These are phyloP conservation scores for Citrus australasica DNA, from an alignment of 345 rosid species.

Conservation along the genomic window DNA sequence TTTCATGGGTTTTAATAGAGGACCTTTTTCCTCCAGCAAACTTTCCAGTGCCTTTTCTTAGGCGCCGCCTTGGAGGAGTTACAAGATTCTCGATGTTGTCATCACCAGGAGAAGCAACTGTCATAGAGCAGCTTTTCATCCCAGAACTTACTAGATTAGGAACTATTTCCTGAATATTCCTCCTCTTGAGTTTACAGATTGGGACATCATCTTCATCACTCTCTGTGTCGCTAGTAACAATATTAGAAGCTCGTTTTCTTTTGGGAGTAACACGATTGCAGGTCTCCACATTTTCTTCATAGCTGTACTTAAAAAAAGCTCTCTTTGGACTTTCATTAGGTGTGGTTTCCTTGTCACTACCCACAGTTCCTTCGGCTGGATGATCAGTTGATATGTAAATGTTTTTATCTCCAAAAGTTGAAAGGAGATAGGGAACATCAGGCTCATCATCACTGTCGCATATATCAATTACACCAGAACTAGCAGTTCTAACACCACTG, in stretches of 20 bases:
- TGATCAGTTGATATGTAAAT: constrained; percentile 3
- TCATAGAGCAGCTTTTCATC: background rate
- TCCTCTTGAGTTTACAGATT: constrained; percentile 38
- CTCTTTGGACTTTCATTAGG: background rate
- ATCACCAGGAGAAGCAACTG: constrained; percentile 4
- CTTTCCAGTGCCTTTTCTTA: constrained; percentile 36
- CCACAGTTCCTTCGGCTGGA: constrained; percentile 8
- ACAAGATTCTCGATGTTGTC: constrained; percentile 7
- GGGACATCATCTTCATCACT: constrained; percentile 47
- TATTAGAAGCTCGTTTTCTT: constrained; percentile 47
- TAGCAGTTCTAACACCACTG: constrained; percentile 11
- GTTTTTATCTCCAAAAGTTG: constrained; percentile 1
- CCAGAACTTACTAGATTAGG: constrained; percentile 13
- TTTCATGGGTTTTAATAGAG: constrained; percentile 16
- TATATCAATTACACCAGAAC: constrained; percentile 36
- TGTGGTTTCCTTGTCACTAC: constrained; percentile 16
- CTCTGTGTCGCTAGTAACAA: constrained; percentile 61
- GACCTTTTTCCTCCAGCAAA: constrained; percentile 1
- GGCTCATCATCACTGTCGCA: constrained; percentile 49
- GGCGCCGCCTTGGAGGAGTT: constrained; percentile 30
- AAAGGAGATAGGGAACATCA: background rate
- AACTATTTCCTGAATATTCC: constrained; percentile 18
- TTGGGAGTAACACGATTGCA: constrained; percentile 27
- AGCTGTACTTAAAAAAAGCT: constrained; percentile 12
- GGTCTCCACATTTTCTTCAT: constrained; percentile 33